These are phyloP conservation scores for Acanthamoeba healyi DNA, from an alignment of 208 protist species.

Conservation along the genomic window DNA sequence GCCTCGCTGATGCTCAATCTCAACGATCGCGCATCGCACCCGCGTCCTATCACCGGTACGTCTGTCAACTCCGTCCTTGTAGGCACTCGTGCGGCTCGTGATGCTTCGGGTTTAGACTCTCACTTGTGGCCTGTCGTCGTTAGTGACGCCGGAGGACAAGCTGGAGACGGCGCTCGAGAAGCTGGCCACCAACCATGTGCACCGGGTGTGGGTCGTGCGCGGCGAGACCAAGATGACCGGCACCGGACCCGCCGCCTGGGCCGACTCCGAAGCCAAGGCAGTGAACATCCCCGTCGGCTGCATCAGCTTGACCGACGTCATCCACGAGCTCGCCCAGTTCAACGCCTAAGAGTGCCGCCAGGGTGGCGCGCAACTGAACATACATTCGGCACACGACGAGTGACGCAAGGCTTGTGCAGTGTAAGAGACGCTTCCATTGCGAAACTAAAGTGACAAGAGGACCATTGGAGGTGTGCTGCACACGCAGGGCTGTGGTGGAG, in stretches of 20 bases:
- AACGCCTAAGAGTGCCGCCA: too few species aligned
- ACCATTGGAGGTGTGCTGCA: too few species aligned
- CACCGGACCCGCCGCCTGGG: not conserved
- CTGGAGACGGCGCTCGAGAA: conserved; percentile 5
- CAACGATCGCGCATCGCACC: conserved; percentile 7
- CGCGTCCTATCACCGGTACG: not conserved
- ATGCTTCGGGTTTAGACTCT: not conserved
- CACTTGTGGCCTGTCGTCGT: too few species aligned
- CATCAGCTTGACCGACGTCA: conserved; percentile 29
- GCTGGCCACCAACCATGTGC: not conserved
- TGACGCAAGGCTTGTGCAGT: too few species aligned
- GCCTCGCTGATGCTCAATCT: not conserved
- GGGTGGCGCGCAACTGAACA: too few species aligned
- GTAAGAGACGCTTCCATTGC: too few species aligned
- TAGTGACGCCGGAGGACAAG: conserved; percentile 25
- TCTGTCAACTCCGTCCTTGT: not conserved
- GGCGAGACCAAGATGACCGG: not conserved
- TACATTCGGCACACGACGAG: too few species aligned
- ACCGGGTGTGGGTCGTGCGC: conserved; percentile 48
- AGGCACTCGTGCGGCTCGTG: too few species aligned
- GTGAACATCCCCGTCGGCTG: conserved; percentile 14
- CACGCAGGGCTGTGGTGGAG: too few species aligned
- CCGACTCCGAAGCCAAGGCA: not conserved
- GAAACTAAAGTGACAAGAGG: too few species aligned
- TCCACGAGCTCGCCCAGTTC: not conserved